Percentiles rank a stretch among this genome's conserved stretches.
Conservation (phyloP, 441 rosid species). For the Kokia cookei region DNA sequence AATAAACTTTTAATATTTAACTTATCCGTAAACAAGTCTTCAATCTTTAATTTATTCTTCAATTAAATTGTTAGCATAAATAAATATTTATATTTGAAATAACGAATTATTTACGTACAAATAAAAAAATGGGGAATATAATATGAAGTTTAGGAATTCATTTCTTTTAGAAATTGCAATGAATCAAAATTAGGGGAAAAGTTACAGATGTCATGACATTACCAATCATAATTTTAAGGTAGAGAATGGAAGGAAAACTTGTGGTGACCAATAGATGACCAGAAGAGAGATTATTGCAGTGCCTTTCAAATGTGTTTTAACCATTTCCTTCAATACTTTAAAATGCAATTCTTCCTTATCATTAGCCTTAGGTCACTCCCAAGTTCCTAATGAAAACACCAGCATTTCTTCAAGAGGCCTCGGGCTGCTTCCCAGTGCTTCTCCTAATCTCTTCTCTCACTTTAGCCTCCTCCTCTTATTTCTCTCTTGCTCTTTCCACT, state of each 20-base stretch:
- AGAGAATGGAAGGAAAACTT: neutral
- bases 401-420: constrained; percentile 10
- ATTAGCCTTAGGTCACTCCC: constrained; percentile 14
- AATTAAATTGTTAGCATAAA: too few relatives aligned
- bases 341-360: neutral
- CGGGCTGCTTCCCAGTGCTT: constrained; percentile 14
- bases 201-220: neutral
- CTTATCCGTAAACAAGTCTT: too few relatives aligned
- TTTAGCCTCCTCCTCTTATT: neutral
- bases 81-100: too few relatives aligned
- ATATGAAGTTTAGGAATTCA: neutral
- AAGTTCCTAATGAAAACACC: constrained; percentile 15
- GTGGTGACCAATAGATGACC: neutral
- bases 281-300: neutral
- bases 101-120: too few relatives aligned
- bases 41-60: too few relatives aligned
- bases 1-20: too few relatives aligned
- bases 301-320: neutral
- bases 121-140: neutral
- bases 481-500: constrained; percentile 12
- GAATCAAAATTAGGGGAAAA: neutral
- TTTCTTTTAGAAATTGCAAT: neutral
- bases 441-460: constrained; percentile 8
- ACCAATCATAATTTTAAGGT: neutral
- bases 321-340: neutral